Evolutionary conservation across 208 protist species (phyloP).

Genomic region (Trypanosoma melophagium): DNA sequence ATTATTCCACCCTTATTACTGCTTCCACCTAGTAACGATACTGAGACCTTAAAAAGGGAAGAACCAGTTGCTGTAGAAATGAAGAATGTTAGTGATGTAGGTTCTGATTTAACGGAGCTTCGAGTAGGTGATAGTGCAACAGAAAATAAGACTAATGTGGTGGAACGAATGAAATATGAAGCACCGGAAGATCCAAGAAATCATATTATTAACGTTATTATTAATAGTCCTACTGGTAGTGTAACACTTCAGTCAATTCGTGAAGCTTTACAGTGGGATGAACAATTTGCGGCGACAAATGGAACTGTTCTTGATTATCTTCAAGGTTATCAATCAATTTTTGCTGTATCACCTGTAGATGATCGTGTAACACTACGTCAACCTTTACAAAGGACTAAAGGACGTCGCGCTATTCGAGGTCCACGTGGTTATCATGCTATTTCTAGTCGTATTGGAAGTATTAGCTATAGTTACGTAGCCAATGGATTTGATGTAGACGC

Average conservation of each 20-base stretch:
- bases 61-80: no score
- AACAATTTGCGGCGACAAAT: slow-evolving; percentile 42
- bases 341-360: slow-evolving; percentile 67
- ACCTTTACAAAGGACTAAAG: slow-evolving; percentile 19
- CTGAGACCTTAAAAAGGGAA: not conserved
- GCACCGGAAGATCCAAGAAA: slow-evolving; percentile 49
- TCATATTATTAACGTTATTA: slow-evolving; percentile 54
- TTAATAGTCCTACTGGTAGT: slow-evolving; percentile 46
- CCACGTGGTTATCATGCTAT: slow-evolving; percentile 35
- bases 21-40: no score
- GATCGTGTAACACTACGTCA: slow-evolving; percentile 61
- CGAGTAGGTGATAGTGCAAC: no score
- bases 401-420: slow-evolving; percentile 6
- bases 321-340: slow-evolving; percentile 78
- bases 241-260: slow-evolving; percentile 51
- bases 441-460: slow-evolving; percentile 54
- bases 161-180: slow-evolving; percentile 35
- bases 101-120: no score
- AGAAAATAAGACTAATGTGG: not conserved
- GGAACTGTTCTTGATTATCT: slow-evolving; percentile 62
- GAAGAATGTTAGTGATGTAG: no score
- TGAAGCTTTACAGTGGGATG: slow-evolving; percentile 44
- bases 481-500: slow-evolving; percentile 42
- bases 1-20: not conserved
- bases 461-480: slow-evolving; percentile 64